Evolutionary conservation across 352 stramenopile species (phyloP), one percentile per base, ranked within the genome.

Genomic region (Plasmopara muralis): DNA sequence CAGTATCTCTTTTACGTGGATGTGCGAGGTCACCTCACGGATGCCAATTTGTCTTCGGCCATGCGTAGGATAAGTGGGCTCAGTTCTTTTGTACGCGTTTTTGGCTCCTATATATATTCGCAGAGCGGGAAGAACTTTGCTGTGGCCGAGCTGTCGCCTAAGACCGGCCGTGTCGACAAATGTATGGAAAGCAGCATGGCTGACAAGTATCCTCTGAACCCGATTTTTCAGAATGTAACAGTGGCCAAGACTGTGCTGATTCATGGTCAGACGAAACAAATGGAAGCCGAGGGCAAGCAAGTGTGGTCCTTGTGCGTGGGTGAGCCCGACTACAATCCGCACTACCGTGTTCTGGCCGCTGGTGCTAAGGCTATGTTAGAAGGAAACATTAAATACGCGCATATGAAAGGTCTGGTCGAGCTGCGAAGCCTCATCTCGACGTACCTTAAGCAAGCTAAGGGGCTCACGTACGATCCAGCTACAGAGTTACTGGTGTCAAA

Each of bases 401-500:
- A 95, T 29, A 88, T 98, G 6, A 94, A 86, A 37, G 95, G 95
- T 37, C 93, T 85, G 6, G 52, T 83, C n/a, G 74, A 83, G 50
- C 72, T 98, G 16, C 85, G 95, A 38, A 60, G 72, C 37, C 77
- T 85, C 7, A 98, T 99, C 60, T 77, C 79, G 12, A 57, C 70
- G 25, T 96, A 98, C 77, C 72, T 98, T 6, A 57, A 87, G 39
- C 52, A 66, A 37, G 74, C 87, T 57, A 98, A 98, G 70, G 82
- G 80, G 28, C 50, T 97, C 31, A 64, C 74, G 31, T 98, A 98
- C 68, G 67, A 91, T 50, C 72, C 90, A 6, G 50, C 68, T 41
- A 86, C 66, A n/a, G 83, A 98, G 68, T 95, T 99, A 53, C 64
- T 98, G 13, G 87, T 99, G 3, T 94, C 83, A n/a, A 98, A 97